Evolutionary conservation across 1,284 basidiomycete genomes (phyloP), one percentile per base, ranked within the genome.

Genomic region (Phellinidium pouzarii): DNA sequence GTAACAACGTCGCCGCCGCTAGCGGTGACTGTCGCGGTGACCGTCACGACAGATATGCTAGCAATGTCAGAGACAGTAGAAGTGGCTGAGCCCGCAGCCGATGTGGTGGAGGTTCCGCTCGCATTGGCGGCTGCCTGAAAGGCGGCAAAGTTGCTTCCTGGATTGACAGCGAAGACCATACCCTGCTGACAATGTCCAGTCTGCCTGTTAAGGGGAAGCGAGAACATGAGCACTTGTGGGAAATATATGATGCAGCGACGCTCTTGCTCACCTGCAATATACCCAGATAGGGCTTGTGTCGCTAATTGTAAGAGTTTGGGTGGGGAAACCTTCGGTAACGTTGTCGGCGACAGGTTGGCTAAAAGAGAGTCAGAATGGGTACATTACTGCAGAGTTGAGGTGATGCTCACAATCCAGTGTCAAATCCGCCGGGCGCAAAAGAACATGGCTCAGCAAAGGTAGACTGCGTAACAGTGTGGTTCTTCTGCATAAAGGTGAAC

Each of bases 111-210:
- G 43, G 53, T 54, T 12, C 57, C 54, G 8, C 61, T 60, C 12
- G 62, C 75, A 40, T 68, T 71, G 6, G 79, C 79, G 22, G 70
- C 71, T 19, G 74, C 68, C 59, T 77, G 69, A 73, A 82, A 82
- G 3, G 73, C 70, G 19, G 68, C 64, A 58, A 80, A 74, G 27
- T 77, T 69, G 63, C 68, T 63, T 9, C 74, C 78, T 2, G 79
- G 77, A 64, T 83, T 83, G 58, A 82, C 68, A 17, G 80, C 78
- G 62, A 82, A 82, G 25, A 83, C 79, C 81, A 82, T 83, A 12
- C 80, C 80, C 54, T 73, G 67, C 57, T 70, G 64, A 49, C 80
- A 82, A 60, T 74, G 72, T 34, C 62, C 61, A 9, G 61, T 60
- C 57, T 75, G 74, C 14, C 65, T n/a, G n/a, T n/a, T n/a, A n/a